Evolutionary conservation across 2,329 filamentous ascomycete genomes (phyloP).

Genomic region (Diplodia sapinea): DNA sequence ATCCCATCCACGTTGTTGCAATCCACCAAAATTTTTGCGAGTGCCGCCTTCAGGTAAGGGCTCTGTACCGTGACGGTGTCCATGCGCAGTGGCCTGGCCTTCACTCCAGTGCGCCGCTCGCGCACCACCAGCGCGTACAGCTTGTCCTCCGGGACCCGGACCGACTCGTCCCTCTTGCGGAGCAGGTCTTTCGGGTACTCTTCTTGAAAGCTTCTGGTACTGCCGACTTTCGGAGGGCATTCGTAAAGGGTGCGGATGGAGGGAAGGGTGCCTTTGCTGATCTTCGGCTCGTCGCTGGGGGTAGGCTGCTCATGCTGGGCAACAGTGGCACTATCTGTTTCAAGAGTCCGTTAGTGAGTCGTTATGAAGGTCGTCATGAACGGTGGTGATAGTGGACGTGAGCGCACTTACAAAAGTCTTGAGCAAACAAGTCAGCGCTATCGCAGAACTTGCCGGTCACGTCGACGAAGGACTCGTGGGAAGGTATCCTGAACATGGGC

Average conservation of each 20-base stretch:
- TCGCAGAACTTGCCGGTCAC: not conserved
- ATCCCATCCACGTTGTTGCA: not conserved
- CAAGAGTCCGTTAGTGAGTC: no score
- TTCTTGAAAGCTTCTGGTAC: no score
- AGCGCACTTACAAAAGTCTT: not conserved
- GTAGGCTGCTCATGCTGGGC: no score
- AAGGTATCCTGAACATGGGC: not conserved
- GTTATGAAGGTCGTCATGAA: no score
- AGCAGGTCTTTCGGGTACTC: slow-evolving; percentile 8
- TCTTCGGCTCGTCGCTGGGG: not conserved
- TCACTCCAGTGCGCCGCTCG: not conserved
- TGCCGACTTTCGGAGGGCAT: no score
- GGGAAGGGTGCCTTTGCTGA: not conserved
- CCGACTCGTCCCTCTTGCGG: not conserved
- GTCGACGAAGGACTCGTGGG: not conserved
- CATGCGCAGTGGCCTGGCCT: not conserved
- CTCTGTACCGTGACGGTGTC: slow-evolving; percentile 5
- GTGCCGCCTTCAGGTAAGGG: slow-evolving; percentile 7
- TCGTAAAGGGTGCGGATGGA: slow-evolving; percentile 3
- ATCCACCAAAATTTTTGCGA: not conserved
- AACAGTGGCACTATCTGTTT: not conserved
- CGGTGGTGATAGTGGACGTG: not conserved
- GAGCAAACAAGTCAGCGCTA: not conserved
- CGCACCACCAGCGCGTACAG: not conserved
- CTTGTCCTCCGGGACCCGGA: not conserved